Evolutionary conservation across 768 basidiomycete species (phyloP), one percentile per base, ranked within the genome.

Genomic region (Psilocybe cubensis): DNA sequence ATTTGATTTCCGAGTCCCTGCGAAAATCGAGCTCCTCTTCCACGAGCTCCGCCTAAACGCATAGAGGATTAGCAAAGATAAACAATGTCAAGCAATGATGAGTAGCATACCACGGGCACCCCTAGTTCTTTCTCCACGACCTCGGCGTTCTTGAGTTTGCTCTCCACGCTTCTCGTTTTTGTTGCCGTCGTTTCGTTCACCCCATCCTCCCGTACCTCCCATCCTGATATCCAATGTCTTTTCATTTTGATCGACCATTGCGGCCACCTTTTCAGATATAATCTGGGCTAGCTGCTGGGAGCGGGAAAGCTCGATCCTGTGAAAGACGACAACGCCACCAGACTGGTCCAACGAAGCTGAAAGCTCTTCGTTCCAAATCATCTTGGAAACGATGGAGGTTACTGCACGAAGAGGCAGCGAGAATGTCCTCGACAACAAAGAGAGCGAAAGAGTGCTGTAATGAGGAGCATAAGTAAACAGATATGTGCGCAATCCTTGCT

Each of bases 351-450:
- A 80, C 14, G 95, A 96, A 2, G 96, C 97, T 1, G 90, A 81
- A 10, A 99, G 79, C 68, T 98, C 95, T 66, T 98, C 97, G 67
- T 83, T 94, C 94, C 96, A 98, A 65, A 98, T 97, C 97, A 99
- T 98, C 74, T 95, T 93, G 24, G 93, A 96, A 38, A 98, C 91
- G 63, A 97, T 86, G 11, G 94, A 94, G 7, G 89, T 94, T 3
- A 98, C 93, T 3, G 87, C 77, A 40, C 89, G 84, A 47, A 88
- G 73, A 3, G 96, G 83, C 27, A 98, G 79, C 8, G 87, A 88
- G 77, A 98, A 98, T 1, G 94, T 96, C 45, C 85, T 82, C 9
- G 96, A 88, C 29, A 99, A 85, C 50, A 96, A 83, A 0, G 87
- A 83, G 43, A 99, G 82, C 1, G 97, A 98, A 33, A 98, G 81